Percentiles rank a stretch among this genome's conserved stretches.
Conservation (phyloP, 176 grass and related monocot species). For the Ensete glaucum region DNA sequence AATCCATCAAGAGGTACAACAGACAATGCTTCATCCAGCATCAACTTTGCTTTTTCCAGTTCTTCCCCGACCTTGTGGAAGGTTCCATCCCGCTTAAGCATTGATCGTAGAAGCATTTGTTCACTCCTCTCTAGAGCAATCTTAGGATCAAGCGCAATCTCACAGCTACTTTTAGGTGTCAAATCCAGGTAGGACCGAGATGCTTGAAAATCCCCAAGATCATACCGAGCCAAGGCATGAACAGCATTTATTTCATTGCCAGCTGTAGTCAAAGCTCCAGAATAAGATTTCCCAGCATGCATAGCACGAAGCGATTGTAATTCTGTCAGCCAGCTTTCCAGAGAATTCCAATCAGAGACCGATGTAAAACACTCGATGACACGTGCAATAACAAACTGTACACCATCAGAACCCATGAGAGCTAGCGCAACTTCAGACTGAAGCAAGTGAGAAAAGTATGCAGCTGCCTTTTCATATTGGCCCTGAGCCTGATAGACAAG, state of each 20-base stretch:
- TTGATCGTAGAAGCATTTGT: constrained; percentile 79
- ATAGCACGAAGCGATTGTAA: constrained; percentile 80
- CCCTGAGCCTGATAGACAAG: constrained; percentile 79
- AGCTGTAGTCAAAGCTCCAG: constrained; percentile 78
- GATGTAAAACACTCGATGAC: constrained; percentile 89
- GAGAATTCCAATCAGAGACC: constrained; percentile 92
- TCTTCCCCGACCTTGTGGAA: constrained; percentile 34
- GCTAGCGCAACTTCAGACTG: constrained; percentile 71
- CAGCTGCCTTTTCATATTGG: constrained; percentile 87
- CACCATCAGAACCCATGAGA: constrained; percentile 81
- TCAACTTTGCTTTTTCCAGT: constrained; percentile 73
- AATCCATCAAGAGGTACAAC: constrained; percentile 74
- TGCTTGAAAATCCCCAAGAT: constrained; percentile 72
- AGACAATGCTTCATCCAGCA: constrained; percentile 81
- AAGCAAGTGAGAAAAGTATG: constrained; percentile 78
- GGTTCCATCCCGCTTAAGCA: constrained; percentile 58
- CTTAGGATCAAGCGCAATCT: constrained; percentile 83
- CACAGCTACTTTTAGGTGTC: constrained; percentile 76
- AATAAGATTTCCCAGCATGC: constrained; percentile 93
- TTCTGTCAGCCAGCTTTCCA: constrained; percentile 85
- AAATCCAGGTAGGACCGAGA: constrained; percentile 91
- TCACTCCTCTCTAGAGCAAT: constrained; percentile 92
- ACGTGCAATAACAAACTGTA: constrained; percentile 83
- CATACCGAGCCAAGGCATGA: constrained; percentile 80
- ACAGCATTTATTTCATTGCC: constrained; percentile 92